A percentile compares a stretch with the other conserved stretches of the same genome.
phyloP scores from a whole-genome alignment of 257 asterid species.

The Solanum gandarillasii region DNA sequence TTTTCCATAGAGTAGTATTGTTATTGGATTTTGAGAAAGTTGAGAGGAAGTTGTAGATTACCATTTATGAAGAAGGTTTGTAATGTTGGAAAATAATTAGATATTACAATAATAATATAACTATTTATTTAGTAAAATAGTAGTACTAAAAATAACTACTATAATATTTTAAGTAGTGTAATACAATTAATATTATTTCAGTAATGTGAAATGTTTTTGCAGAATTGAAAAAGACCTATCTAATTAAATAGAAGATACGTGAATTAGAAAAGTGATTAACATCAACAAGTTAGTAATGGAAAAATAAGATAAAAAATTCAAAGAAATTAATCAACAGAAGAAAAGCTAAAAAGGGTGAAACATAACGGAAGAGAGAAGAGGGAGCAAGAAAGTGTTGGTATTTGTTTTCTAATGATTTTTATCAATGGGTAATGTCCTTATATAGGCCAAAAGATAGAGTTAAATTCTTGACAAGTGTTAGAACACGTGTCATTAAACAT shows the following conservation, averaged over 20 bases:
- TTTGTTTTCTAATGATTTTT: background rate
- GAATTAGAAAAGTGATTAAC: no score
- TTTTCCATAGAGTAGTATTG: background rate
- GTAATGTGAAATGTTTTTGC: no score
- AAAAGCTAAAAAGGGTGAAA: background rate
- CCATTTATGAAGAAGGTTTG: background rate
- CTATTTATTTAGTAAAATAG: background rate
- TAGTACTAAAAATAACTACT: background rate
- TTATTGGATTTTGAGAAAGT: background rate
- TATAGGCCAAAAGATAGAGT: background rate
- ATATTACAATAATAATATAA: no score
- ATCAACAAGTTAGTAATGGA: background rate
- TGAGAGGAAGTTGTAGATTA: background rate
- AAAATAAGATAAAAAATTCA: background rate
- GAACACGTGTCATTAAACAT: background rate
- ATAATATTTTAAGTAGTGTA: background rate
- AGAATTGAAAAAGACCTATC: no score
- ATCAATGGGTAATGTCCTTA: background rate
- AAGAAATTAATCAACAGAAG: background rate
- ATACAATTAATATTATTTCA: no score
- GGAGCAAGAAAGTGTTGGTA: background rate
- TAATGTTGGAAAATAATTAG: background rate
- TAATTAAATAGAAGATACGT: no score
- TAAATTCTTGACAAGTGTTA: background rate
- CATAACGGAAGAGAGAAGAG: background rate